These are phyloP conservation scores for Suillus lakei DNA, from an alignment of 768 basidiomycete genomes.

Conservation along the genomic window DNA sequence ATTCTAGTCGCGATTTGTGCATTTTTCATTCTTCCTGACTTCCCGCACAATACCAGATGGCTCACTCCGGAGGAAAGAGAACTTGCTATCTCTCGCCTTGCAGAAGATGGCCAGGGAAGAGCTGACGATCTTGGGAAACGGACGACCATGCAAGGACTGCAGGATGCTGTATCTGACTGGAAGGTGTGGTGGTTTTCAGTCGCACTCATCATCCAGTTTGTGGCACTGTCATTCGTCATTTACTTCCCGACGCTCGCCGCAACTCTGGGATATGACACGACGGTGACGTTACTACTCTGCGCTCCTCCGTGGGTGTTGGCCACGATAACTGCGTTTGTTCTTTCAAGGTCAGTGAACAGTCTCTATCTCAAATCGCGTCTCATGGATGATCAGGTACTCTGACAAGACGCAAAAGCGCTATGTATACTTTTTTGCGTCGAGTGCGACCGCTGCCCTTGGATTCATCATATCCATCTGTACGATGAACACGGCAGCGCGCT, in stretches of 20 bases:
- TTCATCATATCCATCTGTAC: conserved; percentile 66
- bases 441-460: conserved; percentile 63
- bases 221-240: conserved; percentile 71
- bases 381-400: conserved; percentile 52
- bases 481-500: conserved; percentile 58
- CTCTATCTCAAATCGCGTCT: not conserved
- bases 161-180: conserved; percentile 67
- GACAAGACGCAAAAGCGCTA: conserved; percentile 70
- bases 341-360: conserved; percentile 3
- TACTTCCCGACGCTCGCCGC: conserved; percentile 75
- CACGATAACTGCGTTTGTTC: conserved; percentile 34
- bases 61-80: conserved; percentile 55
- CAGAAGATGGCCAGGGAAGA: conserved; percentile 67
- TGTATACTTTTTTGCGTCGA: conserved; percentile 60
- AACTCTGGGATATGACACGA: conserved; percentile 65
- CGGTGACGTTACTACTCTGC: conserved; percentile 68
- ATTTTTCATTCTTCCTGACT: conserved; percentile 70
- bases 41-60: conserved; percentile 61
- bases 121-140: conserved; percentile 46
- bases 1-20: conserved; percentile 52
- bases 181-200: conserved; percentile 53
- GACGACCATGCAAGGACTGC: conserved; percentile 44
- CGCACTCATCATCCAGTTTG: conserved; percentile 39
- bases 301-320: conserved; percentile 63
- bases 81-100: conserved; percentile 59